phyloP scores from a whole-genome alignment of 441 rosid species.

The Sinapis alba region DNA sequence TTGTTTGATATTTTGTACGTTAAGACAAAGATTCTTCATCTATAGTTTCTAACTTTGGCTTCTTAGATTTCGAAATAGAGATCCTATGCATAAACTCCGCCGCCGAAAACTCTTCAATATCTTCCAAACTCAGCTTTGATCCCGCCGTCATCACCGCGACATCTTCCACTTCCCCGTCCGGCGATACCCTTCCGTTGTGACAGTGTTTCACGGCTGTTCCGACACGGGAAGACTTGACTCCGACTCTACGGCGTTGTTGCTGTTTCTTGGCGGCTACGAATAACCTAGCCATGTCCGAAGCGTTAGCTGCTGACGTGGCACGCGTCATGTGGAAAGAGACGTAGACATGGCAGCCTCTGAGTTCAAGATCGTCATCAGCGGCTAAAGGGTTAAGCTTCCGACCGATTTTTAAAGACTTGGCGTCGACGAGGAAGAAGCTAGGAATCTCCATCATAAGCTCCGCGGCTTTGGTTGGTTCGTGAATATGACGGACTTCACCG shows the following conservation, averaged over 20 bases:
- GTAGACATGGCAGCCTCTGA: constrained; percentile 51
- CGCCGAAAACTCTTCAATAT: constrained; percentile 63
- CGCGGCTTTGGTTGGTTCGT: constrained; percentile 61
- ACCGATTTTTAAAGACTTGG: constrained; percentile 59
- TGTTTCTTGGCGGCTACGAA: constrained; percentile 44
- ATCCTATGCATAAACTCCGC: constrained; percentile 59
- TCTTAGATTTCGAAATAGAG: constrained; percentile 75
- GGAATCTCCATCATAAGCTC: constrained; percentile 87
- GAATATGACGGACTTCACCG: constrained; percentile 57
- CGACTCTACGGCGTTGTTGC: constrained; percentile 32
- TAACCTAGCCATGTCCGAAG: constrained; percentile 56
- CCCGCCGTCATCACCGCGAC: background rate
- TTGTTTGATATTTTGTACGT: background rate
- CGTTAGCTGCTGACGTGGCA: constrained; percentile 53
- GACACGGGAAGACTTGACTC: background rate
- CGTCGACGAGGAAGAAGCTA: constrained; percentile 62
- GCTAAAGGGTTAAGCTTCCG: constrained; percentile 58
- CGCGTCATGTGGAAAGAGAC: constrained; percentile 69
- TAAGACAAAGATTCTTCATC: constrained; percentile 49
- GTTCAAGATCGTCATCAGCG: constrained; percentile 70
- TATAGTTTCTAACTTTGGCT: constrained; percentile 76
- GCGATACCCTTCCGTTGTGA: constrained; percentile 44
- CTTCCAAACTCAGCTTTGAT: constrained; percentile 60
- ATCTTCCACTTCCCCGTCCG: constrained; percentile 40
- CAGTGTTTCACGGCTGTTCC: constrained; percentile 10